These are phyloP conservation scores for Echinosophora koreensis DNA, from an alignment of 306 rosid species.

Conservation along the genomic window DNA sequence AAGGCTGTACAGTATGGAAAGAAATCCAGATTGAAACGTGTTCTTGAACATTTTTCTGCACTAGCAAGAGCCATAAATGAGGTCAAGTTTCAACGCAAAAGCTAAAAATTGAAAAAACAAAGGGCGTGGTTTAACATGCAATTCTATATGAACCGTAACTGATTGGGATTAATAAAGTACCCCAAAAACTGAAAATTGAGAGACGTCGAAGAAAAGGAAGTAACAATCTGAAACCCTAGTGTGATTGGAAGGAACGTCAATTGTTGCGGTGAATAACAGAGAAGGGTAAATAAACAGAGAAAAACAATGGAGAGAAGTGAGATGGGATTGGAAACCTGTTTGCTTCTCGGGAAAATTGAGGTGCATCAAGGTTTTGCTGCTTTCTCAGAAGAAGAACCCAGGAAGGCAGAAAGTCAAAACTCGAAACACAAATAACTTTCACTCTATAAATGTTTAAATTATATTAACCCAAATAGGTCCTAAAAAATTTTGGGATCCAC, in stretches of 20 bases:
- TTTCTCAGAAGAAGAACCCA: too few relatives aligned
- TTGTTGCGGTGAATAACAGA: background rate
- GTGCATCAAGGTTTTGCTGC: too few relatives aligned
- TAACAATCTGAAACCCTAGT: slow-evolving; percentile 27
- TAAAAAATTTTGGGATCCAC: too few relatives aligned
- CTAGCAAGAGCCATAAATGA: slow-evolving; percentile 38
- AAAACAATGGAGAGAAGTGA: background rate
- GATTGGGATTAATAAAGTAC: background rate
- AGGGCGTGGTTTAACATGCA: background rate
- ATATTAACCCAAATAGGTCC: too few relatives aligned
- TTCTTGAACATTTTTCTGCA: slow-evolving; percentile 85
- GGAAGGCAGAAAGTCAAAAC: too few relatives aligned
- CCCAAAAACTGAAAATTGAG: background rate
- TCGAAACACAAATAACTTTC: too few relatives aligned
- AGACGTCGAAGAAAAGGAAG: background rate
- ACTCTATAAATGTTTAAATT: too few relatives aligned
- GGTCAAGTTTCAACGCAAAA: background rate
- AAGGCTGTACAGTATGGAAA: slow-evolving; percentile 91
- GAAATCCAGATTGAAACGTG: slow-evolving; percentile 97
- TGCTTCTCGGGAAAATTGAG: background rate
- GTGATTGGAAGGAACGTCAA: background rate
- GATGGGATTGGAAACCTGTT: slow-evolving; percentile 19
- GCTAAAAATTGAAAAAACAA: background rate
- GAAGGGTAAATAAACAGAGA: background rate
- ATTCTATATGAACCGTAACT: slow-evolving; percentile 5